phyloP scores from a whole-genome alignment of 768 basidiomycete genomes.

The Tulasnella sp. region DNA sequence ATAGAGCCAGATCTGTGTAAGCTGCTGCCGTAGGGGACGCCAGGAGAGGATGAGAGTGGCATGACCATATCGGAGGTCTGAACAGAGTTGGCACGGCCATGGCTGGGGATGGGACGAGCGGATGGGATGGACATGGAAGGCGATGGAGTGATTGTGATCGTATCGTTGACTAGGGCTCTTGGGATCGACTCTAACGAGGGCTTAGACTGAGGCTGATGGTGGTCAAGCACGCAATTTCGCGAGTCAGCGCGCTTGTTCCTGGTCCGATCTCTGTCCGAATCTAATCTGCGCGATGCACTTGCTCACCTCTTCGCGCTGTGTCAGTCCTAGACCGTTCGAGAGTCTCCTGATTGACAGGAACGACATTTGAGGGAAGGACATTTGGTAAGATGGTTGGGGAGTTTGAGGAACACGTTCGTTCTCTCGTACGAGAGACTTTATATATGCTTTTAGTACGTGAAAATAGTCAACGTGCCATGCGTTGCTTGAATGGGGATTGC shows the following conservation, averaged over 20 bases:
- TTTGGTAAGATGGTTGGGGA: no score
- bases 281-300: background rate
- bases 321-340: no score
- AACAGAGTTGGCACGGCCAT: background rate
- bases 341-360: no score
- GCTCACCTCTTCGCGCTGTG: background rate
- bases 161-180: background rate
- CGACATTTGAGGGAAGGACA: no score
- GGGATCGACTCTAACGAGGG: background rate
- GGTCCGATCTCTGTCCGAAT: background rate
- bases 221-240: conserved; percentile 5
- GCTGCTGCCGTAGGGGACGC: background rate
- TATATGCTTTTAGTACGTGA: no score
- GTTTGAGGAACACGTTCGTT: no score
- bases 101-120: background rate
- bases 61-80: background rate
- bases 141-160: background rate
- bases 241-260: conserved; percentile 4
- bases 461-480: no score
- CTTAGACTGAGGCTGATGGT: background rate
- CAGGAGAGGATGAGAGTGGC: conserved; percentile 7
- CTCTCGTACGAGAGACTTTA: no score
- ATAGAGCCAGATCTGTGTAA: background rate
- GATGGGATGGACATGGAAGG: background rate
- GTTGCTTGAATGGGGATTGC: no score